Percentiles rank a stretch among this genome's conserved stretches.
These are phyloP conservation scores for Penicillium sp. DNA, from an alignment of 2,329 filamentous ascomycete genomes.

Conservation along the genomic window DNA sequence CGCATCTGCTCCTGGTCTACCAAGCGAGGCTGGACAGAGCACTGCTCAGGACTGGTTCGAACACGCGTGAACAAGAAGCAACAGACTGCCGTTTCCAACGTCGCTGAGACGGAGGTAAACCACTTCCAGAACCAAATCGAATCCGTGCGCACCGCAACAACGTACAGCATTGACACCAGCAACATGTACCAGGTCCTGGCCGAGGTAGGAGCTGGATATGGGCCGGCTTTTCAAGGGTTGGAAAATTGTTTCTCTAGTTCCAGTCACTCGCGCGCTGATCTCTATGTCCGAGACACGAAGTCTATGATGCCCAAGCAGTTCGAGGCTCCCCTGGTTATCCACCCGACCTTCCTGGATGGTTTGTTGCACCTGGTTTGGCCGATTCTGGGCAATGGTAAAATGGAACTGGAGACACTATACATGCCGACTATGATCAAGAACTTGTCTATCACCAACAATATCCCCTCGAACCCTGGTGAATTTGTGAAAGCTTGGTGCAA, in stretches of 20 bases:
- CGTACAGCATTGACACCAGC: slow-evolving; percentile 30
- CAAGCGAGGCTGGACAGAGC: slow-evolving; percentile 28
- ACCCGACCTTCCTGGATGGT: slow-evolving; percentile 49
- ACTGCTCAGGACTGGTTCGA: slow-evolving; percentile 30
- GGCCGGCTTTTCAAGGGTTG: slow-evolving; percentile 54
- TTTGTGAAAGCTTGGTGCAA: slow-evolving; percentile 23
- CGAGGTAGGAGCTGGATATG: slow-evolving; percentile 52
- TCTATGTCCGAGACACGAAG: slow-evolving; percentile 47
- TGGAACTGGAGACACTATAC: slow-evolving; percentile 33
- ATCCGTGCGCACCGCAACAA: slow-evolving; percentile 10
- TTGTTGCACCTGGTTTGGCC: slow-evolving; percentile 33
- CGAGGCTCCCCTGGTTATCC: slow-evolving; percentile 47
- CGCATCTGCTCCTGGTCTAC: slow-evolving; percentile 27
- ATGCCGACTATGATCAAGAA: slow-evolving; percentile 35
- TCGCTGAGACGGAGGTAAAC: slow-evolving; percentile 12
- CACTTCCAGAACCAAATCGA: slow-evolving; percentile 11
- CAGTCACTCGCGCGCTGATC: slow-evolving; percentile 27
- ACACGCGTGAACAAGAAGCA: slow-evolving; percentile 18
- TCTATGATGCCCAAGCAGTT: slow-evolving; percentile 47
- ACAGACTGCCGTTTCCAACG: slow-evolving; percentile 17
- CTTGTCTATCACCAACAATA: slow-evolving; percentile 21
- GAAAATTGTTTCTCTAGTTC: slow-evolving; percentile 46
- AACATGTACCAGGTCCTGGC: slow-evolving; percentile 50
- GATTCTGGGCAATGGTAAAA: slow-evolving; percentile 31
- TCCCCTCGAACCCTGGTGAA: slow-evolving; percentile 17